Base-by-base conservation (phyloP, 2,329 filamentous ascomycete genomes). In the Sporothrix euskadiensis region DNA sequence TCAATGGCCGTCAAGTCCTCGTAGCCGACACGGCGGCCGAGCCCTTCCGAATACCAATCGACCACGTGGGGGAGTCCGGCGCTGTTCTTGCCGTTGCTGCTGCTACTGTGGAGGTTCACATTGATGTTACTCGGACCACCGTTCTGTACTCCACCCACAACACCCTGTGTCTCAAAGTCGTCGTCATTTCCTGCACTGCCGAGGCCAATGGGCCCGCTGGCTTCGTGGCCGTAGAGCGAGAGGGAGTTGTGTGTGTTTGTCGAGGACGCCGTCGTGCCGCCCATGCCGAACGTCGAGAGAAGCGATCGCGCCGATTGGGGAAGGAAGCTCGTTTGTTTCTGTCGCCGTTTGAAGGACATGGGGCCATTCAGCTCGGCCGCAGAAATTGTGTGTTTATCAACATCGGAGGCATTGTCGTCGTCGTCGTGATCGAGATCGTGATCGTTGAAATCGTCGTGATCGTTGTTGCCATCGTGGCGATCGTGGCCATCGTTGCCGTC, bases 1-100 rank as follows among this genome's bases (percentile, higher is more conserved):
- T 99, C 96, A 81, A 99, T 99, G 74, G 96, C 95, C 19, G 95
- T 98, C 81, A 98, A 86, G 83, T 99, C 92, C 79, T 98, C 95
- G 83, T 99, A 99, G 72, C 93, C 95, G 52, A 98, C 94, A 79
- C 96, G 89, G 71, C 94, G 89, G 0, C 94, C 94, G 0, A 93
- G 94, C 0, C 94, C 94, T 81, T 98, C 95, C 4, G 74, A 47
- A 80, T 97, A 92, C 95, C 95, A 98, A 81, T 98, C 95, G 63
- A 86, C 81, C 4, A 86, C 82, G 47, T 54, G 44, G 2, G 61
- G 22, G 1, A 47, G 59, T 30, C 49, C 57, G 41, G 19, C 6
- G 16, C 22, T 22, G 66, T 5, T 52, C 22, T 65, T 72, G 44
- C 39, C 44, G 26, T 41, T 63, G 47, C 44, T 52, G 70, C 35